Base-by-base conservation (phyloP, 768 basidiomycete genomes). In the Mycena chlorophos region DNA sequence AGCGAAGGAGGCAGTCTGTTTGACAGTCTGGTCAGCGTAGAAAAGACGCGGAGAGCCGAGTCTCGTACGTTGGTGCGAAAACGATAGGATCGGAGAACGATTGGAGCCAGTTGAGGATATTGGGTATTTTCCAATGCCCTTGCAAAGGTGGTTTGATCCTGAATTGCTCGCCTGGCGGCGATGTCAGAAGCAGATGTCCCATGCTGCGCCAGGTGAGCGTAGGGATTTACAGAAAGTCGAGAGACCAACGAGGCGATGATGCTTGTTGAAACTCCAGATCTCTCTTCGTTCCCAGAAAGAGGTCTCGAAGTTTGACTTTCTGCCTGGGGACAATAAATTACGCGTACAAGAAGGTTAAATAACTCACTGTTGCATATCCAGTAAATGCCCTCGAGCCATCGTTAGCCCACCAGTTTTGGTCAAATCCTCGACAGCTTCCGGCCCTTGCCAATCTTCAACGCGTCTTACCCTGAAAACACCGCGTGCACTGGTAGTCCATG, bases 391-490 rank as follows among this genome's bases (percentile, higher is more conserved):
- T 30, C 68, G 61, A 49, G 71, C 73, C 13, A 65, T 68, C 12
- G 68, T 65, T 20, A 84, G 62, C 22, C 75, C 78, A 17, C 73
- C 76, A 5, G 70, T 73, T 29, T 66, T 69, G 22, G 63, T 49
- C 34, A 73, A 53, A 43, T 75, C 66, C 62, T 79, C 77, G 16
- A 57, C 63, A 27, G 65, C 57, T 47, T 67, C 61, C 17, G 67
- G 56, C 30, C 73, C 71, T 31, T 86, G 74, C 83, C 83, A 88
- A 62, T 87, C 80, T 13, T 78, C 79, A 14, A 89, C 80, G 47
- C 81, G 77, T 45, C 88, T 79, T 43, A 87, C 65, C 47, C 89
- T 78, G 64, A 87, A 88, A 25, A 77, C 70, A 55, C 73, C 71
- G 34, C 71, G 71, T 10, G 73, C 57, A 20, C 70, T 70, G 60